A percentile compares a stretch with the other conserved stretches of the same genome.
Conservation (phyloP, 441 rosid genomes). For the Bocquillonia castaneifolia region DNA sequence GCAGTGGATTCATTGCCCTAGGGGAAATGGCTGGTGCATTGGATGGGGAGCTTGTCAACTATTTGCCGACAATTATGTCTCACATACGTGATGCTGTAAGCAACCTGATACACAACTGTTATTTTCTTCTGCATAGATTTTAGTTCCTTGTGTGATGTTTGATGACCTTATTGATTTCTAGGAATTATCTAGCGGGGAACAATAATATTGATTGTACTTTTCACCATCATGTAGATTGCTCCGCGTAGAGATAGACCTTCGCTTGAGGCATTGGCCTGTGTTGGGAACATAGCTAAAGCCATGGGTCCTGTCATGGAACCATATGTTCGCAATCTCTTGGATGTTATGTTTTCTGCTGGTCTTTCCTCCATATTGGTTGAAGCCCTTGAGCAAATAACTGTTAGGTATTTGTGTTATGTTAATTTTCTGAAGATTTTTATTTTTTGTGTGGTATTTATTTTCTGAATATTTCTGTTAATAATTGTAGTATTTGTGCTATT, state of each 20-base stretch:
- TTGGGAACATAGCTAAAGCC: slow-evolving; percentile 96
- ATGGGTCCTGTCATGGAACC: slow-evolving; percentile 92
- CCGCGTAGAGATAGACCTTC: slow-evolving; percentile 98
- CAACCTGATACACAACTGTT: slow-evolving; percentile 21
- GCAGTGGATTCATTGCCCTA: slow-evolving; percentile 96
- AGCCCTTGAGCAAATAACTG: slow-evolving; percentile 83
- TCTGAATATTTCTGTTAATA: background rate
- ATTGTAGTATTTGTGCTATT: slow-evolving; percentile 25
- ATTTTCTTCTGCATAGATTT: slow-evolving; percentile 16
- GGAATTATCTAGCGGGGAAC: slow-evolving; percentile 18
- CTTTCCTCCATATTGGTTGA: slow-evolving; percentile 83
- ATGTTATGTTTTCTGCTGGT: slow-evolving; percentile 84
- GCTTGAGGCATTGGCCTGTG: slow-evolving; percentile 96
- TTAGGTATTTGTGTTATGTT: slow-evolving; percentile 44
- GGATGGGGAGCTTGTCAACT: slow-evolving; percentile 90
- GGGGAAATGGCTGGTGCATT: slow-evolving; percentile 99
- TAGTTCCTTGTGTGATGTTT: slow-evolving; percentile 18
- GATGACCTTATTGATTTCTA: slow-evolving; percentile 12
- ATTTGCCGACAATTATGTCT: slow-evolving; percentile 96
- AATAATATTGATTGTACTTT: slow-evolving; percentile 18
- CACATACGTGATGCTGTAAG: slow-evolving; percentile 98
- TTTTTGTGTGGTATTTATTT: no score
- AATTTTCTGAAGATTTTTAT: slow-evolving; percentile 4
- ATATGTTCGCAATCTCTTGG: slow-evolving; percentile 78
- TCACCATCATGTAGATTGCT: slow-evolving; percentile 60